phyloP scores from a whole-genome alignment of 179 eudicot species.

The Gypsophila paniculata region DNA sequence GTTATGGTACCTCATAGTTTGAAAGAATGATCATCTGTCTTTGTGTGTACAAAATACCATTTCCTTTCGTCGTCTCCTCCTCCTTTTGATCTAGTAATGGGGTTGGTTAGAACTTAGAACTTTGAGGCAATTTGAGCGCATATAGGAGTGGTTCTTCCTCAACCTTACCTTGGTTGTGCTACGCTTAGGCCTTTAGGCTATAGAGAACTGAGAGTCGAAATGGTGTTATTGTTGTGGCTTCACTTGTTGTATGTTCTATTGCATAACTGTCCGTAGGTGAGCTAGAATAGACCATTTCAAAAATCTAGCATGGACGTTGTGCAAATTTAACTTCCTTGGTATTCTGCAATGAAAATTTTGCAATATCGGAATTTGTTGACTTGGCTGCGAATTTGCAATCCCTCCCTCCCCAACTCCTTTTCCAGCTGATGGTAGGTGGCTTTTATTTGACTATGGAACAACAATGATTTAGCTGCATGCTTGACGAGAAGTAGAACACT shows the following conservation, averaged over 20 bases:
- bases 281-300: no score
- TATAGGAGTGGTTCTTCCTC: not conserved
- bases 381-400: not conserved
- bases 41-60: no score
- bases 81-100: no score
- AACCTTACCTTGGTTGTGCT: not conserved
- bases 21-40: no score
- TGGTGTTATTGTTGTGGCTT: not conserved
- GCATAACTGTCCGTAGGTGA: no score
- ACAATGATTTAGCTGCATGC: not conserved
- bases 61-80: no score
- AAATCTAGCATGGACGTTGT: no score
- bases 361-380: no score
- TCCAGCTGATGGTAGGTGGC: not conserved
- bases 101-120: not conserved
- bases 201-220: not conserved
- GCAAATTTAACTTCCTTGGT: no score
- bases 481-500: conserved; percentile 11
- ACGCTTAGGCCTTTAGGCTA: not conserved
- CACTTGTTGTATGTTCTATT: not conserved
- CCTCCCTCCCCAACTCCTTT: not conserved
- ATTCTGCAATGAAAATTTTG: no score
- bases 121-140: not conserved
- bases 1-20: no score
- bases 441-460: not conserved